Base-by-base conservation (phyloP, 805 yeast genomes). In the Kuraishia hungarica region DNA sequence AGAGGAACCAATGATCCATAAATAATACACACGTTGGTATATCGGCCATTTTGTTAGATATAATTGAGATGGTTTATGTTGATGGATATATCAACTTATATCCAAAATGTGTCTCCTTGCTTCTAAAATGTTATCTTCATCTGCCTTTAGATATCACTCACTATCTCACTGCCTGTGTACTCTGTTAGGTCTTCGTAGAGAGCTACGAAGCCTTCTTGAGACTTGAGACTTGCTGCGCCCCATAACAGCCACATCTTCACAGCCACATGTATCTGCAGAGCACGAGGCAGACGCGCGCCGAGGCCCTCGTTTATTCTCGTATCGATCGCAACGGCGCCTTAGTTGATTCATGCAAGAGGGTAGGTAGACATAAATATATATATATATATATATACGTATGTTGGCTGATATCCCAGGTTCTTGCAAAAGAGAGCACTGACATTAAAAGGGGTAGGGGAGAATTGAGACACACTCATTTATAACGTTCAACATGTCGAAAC, bases 1-100 rank as follows among this genome's bases (percentile, higher is more conserved):
- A 7, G 11, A 13, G n/a, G 43, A 13, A 3, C n/a, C 11, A 15
- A 7, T 19, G 13, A 20, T 13, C 11, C 39, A 11, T 51, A n/a
- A 11, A 3, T 13, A 13, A 23, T 20, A 66, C 73, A 60, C 67
- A 69, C 72, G 70, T 58, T 39, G 73, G 72, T 22, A 70, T 67
- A 51, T 70, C 73, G 23, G 71, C 72, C 73, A 70, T 70, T 51
- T 19, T 60, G 54, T 53, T 10, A 13, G 22, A 19, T 10, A 20
- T 26, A 26, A 10, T 26, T 26, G 5, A 26, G 29, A 26, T 6
- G 10, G 29, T 26, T 26, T 26, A 26, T 26, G 8, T 26, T 26
- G 29, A 6, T 10, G 10, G 10, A 10, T 26, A 26, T 26, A 26
- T 5, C 10, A 26, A 26, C 29, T 6, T 5, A 26, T 13, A n/a